These are phyloP conservation scores for Debaryomyces prosopidis DNA, from an alignment of 805 yeast species.

Conservation along the genomic window DNA sequence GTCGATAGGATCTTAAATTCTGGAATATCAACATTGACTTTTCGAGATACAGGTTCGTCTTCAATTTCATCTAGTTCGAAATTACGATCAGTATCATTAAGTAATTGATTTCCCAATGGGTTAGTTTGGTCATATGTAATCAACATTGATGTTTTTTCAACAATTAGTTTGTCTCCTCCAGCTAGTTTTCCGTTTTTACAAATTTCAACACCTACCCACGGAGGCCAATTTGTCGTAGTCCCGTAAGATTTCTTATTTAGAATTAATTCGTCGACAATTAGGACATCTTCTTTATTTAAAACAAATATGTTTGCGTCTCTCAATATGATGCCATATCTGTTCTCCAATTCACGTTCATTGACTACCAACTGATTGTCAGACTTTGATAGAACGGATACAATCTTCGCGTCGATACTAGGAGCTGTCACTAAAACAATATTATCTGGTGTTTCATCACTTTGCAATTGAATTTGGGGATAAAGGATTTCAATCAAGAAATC, in stretches of 20 bases:
- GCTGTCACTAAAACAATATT: slow-evolving; percentile 71
- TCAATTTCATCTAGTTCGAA: neutral
- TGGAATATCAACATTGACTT: slow-evolving; percentile 67
- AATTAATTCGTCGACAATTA: slow-evolving; percentile 37
- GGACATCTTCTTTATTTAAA: slow-evolving; percentile 50
- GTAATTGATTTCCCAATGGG: slow-evolving; percentile 23
- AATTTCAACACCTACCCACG: slow-evolving; percentile 79
- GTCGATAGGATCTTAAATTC: slow-evolving; percentile 66
- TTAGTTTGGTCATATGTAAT: slow-evolving; percentile 52
- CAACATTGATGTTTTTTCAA: slow-evolving; percentile 64
- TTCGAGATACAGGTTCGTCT: slow-evolving; percentile 22
- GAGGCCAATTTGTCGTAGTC: slow-evolving; percentile 72
- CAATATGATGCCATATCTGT: slow-evolving; percentile 67
- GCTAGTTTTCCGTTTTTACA: slow-evolving; percentile 47
- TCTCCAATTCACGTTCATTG: slow-evolving; percentile 49
- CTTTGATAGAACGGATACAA: slow-evolving; percentile 60
- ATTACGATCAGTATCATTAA: slow-evolving; percentile 3
- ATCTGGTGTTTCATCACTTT: slow-evolving; percentile 41
- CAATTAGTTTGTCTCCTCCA: slow-evolving; percentile 49
- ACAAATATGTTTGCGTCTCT: slow-evolving; percentile 73
- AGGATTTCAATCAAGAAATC: slow-evolving; percentile 39
- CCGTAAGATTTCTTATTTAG: slow-evolving; percentile 60
- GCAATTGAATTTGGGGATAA: slow-evolving; percentile 46
- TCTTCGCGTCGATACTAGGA: slow-evolving; percentile 67
- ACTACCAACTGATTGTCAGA: slow-evolving; percentile 28